Evolutionary conservation across 345 rosid genomes (phyloP).

Genomic region (Syzygium aromaticum): DNA sequence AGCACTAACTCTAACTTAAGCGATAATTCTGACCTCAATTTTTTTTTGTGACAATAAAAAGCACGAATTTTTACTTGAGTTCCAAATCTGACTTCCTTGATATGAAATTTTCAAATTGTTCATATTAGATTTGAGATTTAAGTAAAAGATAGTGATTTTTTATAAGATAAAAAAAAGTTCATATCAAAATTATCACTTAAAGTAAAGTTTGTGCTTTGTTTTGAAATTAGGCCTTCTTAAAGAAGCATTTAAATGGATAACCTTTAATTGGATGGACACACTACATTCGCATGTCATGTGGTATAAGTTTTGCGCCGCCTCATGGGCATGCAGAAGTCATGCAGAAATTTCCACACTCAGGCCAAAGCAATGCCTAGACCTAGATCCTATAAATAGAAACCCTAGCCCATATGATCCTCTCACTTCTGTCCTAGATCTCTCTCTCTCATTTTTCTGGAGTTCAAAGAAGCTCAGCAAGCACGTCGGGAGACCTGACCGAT

Average conservation of each 20-base stretch:
- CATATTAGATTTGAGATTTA: too few relatives aligned
- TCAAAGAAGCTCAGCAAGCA: neutral
- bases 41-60: too few relatives aligned
- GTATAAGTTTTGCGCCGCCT: neutral
- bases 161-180: too few relatives aligned
- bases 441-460: neutral
- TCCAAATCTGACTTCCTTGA: too few relatives aligned
- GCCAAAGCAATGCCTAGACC: neutral
- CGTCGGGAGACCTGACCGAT: constrained; percentile 4
- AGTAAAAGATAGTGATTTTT: too few relatives aligned
- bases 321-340: neutral
- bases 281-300: rapidly evolving
- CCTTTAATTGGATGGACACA: neutral
- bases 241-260: neutral
- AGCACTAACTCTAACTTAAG: too few relatives aligned
- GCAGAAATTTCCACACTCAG: neutral
- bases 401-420: neutral
- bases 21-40: too few relatives aligned
- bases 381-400: neutral
- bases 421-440: neutral
- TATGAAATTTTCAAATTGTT: too few relatives aligned
- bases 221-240: neutral
- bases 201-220: too few relatives aligned
- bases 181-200: too few relatives aligned
- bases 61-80: too few relatives aligned